Evolutionary conservation across 2,329 filamentous ascomycete species (phyloP), one percentile per base, ranked within the genome.

Genomic region (Aspergillus sp.): DNA sequence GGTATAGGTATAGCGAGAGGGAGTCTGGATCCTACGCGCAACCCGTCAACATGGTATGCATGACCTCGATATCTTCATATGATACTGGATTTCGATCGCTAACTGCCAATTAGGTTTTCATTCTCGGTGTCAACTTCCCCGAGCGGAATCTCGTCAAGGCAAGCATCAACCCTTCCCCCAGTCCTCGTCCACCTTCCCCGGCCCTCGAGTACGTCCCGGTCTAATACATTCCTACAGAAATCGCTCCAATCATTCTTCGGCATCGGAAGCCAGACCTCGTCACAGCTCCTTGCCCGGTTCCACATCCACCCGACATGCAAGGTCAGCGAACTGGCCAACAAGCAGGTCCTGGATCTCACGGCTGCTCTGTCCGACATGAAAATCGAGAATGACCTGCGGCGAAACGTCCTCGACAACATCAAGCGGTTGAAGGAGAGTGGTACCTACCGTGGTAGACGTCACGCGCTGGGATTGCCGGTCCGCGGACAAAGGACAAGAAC

Each of bases 391-490:
- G 93, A 98, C 70, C 83, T 96, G 64, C 83, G 87, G 70, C 85
- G 90, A 72, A 80, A 91, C 60, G 79, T 97, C 42, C 84, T 89
- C 69, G 91, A 96, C 53, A 95, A 98, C 71, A 96, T 99, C 67
- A 83, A 83, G 73, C 83, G 94, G 60, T 71, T 99, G 75, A 91
- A 90, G 74, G 93, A 97, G 70, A 97, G 96, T 81, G 93, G 93
- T 53, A 88, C 89, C 4, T 96, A 96, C 73, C 83, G 95, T 55
- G 95, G 95, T 65, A 88, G 90, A 75, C 83, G 95, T 66, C 95
- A 99, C 81, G 94, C 94, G 58, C 93, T 98, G 89, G 87, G 89
- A 61, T 78, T 98, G 79, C 95, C 95, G 4, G 94, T 95, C 56
- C 85, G 95, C 67, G 95, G 95, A 67, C 95, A 99, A 80, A 86